A percentile compares a stretch with the other conserved stretches of the same genome.
These are phyloP conservation scores for Diaporthe ilicicola DNA, from an alignment of 2,329 filamentous ascomycete genomes.

Conservation along the genomic window DNA sequence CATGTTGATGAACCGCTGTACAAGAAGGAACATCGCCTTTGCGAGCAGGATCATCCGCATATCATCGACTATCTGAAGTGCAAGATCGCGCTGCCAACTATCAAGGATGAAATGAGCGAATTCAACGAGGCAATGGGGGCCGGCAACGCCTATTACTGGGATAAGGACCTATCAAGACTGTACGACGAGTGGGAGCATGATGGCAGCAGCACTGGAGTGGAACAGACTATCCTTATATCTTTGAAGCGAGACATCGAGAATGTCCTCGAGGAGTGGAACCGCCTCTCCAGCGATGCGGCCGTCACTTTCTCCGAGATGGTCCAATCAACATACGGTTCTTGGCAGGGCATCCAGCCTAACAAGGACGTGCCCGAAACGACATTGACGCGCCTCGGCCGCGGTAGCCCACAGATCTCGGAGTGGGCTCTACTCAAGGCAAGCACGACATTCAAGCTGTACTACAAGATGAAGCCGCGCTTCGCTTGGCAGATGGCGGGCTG, in stretches of 20 bases:
- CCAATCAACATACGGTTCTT: slow-evolving; percentile 49
- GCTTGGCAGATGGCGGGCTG: slow-evolving; percentile 58
- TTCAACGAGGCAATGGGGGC: slow-evolving; percentile 43
- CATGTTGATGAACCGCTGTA: slow-evolving; percentile 52
- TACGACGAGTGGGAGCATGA: slow-evolving; percentile 28
- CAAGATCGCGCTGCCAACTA: slow-evolving; percentile 52
- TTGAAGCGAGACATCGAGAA: slow-evolving; percentile 46
- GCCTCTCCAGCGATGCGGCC: slow-evolving; percentile 33
- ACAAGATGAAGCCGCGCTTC: slow-evolving; percentile 42
- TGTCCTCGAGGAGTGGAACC: slow-evolving; percentile 45
- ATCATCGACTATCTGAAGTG: slow-evolving; percentile 73
- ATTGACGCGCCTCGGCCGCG: background rate
- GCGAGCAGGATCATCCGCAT: slow-evolving; percentile 46
- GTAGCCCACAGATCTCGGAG: slow-evolving; percentile 39
- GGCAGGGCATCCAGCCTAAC: slow-evolving; percentile 52
- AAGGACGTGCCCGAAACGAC: slow-evolving; percentile 23
- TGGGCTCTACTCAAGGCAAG: slow-evolving; percentile 64
- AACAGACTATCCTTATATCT: slow-evolving; percentile 42
- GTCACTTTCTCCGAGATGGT: slow-evolving; percentile 40
- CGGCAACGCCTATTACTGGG: slow-evolving; percentile 42
- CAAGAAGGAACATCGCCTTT: slow-evolving; percentile 46
- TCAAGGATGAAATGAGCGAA: slow-evolving; percentile 47
- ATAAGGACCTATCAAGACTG: slow-evolving; percentile 47
- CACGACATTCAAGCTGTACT: slow-evolving; percentile 52
- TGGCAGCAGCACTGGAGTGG: slow-evolving; percentile 38